Evolutionary conservation across 1,139 yeast species (phyloP).

Genomic region (Geotrichum cucujoidarum): DNA sequence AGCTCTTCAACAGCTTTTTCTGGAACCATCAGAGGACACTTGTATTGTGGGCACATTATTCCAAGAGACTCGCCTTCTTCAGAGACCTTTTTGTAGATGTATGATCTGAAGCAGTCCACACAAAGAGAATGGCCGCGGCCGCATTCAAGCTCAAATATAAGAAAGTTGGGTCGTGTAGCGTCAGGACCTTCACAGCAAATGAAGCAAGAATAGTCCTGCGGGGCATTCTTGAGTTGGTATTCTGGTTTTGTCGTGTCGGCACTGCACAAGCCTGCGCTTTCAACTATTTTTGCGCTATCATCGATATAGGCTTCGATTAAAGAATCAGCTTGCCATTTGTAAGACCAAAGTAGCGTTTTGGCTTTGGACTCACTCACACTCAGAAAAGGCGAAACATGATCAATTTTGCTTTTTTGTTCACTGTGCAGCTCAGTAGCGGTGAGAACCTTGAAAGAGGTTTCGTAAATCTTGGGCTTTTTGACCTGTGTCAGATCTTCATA

Average conservation of each 20-base stretch:
- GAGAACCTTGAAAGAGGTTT: constrained; percentile 31
- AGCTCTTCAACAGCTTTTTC: constrained; percentile 39
- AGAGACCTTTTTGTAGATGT: constrained; percentile 49
- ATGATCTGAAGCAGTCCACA: constrained; percentile 57
- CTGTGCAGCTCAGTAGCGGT: constrained; percentile 31
- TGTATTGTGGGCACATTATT: constrained; percentile 60
- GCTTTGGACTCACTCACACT: constrained; percentile 42
- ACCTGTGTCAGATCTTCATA: constrained; percentile 13
- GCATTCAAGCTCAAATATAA: constrained; percentile 57
- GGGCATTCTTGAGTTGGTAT: constrained; percentile 27
- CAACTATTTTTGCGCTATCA: constrained; percentile 43
- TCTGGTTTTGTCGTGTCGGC: constrained; percentile 15
- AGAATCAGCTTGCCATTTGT: constrained; percentile 70
- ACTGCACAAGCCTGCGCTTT: constrained; percentile 46
- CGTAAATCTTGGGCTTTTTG: constrained; percentile 23
- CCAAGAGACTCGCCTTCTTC: constrained; percentile 45
- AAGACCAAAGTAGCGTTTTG: constrained; percentile 52
- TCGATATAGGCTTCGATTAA: constrained; percentile 65
- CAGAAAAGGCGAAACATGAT: constrained; percentile 36
- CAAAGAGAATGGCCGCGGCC: constrained; percentile 73
- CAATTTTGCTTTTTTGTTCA: constrained; percentile 29
- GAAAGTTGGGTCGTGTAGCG: constrained; percentile 25
- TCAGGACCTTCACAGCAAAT: constrained; percentile 64
- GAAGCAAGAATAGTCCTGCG: constrained; percentile 46
- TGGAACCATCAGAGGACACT: constrained; percentile 34